Base-by-base conservation (phyloP, 164 flowering plant species). In the Chloranthus sessilifolius region DNA sequence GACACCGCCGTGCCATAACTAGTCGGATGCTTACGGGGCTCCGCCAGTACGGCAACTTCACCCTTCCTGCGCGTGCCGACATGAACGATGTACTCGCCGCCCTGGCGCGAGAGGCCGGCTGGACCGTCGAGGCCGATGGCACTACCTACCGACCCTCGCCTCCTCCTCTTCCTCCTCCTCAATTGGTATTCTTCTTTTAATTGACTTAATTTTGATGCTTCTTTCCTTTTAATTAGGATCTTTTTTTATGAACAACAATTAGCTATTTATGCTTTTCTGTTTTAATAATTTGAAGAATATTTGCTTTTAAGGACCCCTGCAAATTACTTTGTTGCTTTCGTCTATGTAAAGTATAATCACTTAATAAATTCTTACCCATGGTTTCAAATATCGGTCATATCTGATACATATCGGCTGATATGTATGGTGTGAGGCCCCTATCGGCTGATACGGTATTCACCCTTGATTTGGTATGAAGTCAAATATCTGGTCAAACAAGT, bases 81-180 rank as follows among this genome's bases (percentile, higher is more conserved):
- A 80, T 83, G 86, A 83, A 83, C 40, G 86, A 83, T 16, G 91
- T 83, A 9, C 76, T 83, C 17, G 84, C 86, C 2, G 84, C 86
- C 7, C 70, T 80, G 1, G 91, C 91, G 0, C 80, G 86, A 6
- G 81, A 83, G 61, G 91, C 91, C 14, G 84, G 91, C n/a, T 80
- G 91, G 91, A 70, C 72, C 23, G 91, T 83, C 25, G 91, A 83
- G 37, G 42, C 81, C 10, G 86, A 83, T 27, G 82, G 91, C 50
- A 83, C 81, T 45, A 78, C 86, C 2, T 80, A 76, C 45, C 67
- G 90, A 5, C 70, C 65, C 20, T 60, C 79, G 16, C 72, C 79
- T 2, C 74, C 81, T 15, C 64, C 69, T 7, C 72, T 77, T 2
- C 74, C 81, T 15, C 64, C 69, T 7, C 55, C 72, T 1, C 55